A percentile compares a stretch with the other conserved stretches of the same genome.
Conservation (phyloP, 2,329 filamentous ascomycete species). For the Alternaria postmessia region DNA sequence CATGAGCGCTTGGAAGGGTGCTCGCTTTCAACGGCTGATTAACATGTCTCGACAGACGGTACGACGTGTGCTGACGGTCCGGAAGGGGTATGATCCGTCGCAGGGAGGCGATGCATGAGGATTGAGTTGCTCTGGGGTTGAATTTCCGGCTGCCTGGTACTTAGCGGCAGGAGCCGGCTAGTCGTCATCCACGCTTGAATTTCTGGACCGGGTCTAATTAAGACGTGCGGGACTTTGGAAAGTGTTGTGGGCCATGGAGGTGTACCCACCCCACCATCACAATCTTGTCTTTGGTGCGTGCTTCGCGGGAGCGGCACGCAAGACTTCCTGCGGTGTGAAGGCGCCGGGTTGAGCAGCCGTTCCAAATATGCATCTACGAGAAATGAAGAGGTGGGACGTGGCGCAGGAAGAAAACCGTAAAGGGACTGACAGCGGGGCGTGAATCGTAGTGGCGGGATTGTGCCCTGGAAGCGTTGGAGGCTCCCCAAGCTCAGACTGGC, state of each 20-base stretch:
- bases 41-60: slow-evolving; percentile 4
- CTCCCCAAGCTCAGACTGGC: not conserved
- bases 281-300: not conserved
- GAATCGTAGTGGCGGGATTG: not conserved
- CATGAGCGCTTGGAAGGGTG: not conserved
- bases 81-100: slow-evolving; percentile 4
- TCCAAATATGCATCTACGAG: not conserved
- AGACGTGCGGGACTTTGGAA: not conserved
- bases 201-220: not conserved
- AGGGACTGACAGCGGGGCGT: not conserved
- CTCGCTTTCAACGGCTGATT: slow-evolving; percentile 6
- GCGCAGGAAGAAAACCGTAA: not conserved
- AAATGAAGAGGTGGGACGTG: not conserved
- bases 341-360: not conserved
- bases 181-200: not conserved
- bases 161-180: slow-evolving; percentile 30
- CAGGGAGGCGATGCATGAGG: slow-evolving; percentile 6
- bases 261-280: not conserved
- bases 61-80: slow-evolving; percentile 9
- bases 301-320: not conserved
- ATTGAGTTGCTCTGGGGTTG: slow-evolving; percentile 1
- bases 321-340: slow-evolving; percentile 1
- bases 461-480: not conserved
- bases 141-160: slow-evolving; percentile 17
- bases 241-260: not conserved